These are phyloP conservation scores for Penicillium occitanis DNA, from an alignment of 2,329 filamentous ascomycete genomes.

Conservation along the genomic window DNA sequence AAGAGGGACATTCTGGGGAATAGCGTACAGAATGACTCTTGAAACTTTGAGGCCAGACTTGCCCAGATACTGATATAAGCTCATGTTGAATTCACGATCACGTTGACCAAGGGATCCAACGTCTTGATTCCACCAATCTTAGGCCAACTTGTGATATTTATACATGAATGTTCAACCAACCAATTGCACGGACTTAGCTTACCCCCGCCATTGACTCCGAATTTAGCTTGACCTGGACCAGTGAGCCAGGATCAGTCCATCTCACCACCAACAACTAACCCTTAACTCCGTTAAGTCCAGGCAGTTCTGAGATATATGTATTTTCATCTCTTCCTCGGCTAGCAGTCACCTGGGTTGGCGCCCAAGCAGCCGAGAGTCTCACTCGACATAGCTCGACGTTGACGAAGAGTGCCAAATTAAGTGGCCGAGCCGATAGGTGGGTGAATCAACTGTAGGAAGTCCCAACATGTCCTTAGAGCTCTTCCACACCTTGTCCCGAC, in stretches of 20 bases:
- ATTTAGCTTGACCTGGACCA: background rate
- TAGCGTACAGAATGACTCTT: background rate
- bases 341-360: background rate
- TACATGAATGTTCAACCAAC: background rate
- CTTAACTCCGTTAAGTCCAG: background rate
- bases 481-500: too few relatives aligned
- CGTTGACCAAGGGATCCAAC: background rate
- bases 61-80: background rate
- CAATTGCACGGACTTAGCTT: background rate
- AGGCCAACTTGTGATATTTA: background rate
- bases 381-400: background rate
- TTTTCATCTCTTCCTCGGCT: background rate
- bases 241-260: background rate
- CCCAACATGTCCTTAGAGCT: too few relatives aligned
- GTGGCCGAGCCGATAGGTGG: background rate
- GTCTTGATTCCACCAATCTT: background rate
- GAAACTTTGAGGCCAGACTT: background rate
- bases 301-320: background rate
- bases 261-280: background rate
- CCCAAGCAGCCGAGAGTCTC: background rate
- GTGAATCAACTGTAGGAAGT: too few relatives aligned
- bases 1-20: background rate
- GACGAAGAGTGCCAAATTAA: background rate
- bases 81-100: background rate
- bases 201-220: background rate